Conservation (phyloP, 2,329 filamentous ascomycete species). For the Aspergillus luchuensis region DNA sequence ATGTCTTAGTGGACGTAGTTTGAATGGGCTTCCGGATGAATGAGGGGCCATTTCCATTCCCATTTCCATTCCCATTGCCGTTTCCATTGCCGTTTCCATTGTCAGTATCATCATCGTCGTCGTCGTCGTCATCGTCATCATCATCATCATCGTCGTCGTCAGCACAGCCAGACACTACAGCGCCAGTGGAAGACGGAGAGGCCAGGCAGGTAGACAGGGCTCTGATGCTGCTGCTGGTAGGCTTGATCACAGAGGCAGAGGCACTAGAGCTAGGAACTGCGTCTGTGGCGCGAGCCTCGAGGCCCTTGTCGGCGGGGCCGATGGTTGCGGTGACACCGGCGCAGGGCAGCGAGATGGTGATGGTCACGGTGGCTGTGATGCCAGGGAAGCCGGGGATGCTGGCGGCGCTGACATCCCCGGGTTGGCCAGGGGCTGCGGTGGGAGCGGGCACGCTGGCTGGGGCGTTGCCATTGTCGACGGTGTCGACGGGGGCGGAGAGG, state of each 20-base stretch:
- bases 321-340: not conserved
- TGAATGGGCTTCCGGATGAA: too few relatives aligned
- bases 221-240: not conserved
- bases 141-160: not conserved
- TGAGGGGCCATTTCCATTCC: not conserved
- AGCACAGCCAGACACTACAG: not conserved
- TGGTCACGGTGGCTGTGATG: not conserved
- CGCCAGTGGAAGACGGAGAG: not conserved
- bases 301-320: not conserved
- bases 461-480: not conserved
- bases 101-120: not conserved
- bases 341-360: not conserved
- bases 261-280: not conserved
- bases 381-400: not conserved
- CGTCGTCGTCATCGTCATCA: not conserved
- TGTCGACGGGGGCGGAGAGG: not conserved
- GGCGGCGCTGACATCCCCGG: not conserved
- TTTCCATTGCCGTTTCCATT: not conserved
- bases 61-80: not conserved
- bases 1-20: too few relatives aligned
- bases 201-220: not conserved
- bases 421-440: not conserved
- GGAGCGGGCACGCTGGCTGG: not conserved
- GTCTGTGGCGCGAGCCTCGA: not conserved
- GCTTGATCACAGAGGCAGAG: not conserved